Base-by-base conservation (phyloP, 2,329 filamentous ascomycete species). In the Penicillium decumbens region DNA sequence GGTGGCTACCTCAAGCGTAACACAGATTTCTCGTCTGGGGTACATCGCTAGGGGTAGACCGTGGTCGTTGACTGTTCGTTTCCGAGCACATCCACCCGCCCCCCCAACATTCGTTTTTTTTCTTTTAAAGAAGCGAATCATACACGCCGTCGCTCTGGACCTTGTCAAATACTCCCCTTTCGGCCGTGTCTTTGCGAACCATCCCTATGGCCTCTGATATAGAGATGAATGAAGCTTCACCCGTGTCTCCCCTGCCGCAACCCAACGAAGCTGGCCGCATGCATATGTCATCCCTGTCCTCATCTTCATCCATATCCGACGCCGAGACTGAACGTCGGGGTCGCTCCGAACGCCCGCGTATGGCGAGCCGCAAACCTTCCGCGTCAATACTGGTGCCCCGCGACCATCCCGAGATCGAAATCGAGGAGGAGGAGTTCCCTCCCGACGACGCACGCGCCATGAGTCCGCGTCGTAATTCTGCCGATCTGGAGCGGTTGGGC, bases 371-470 rank as follows among this genome's bases (percentile, higher is more conserved):
- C 42, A 89, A 89, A 71, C 88, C 85, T 60, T 92, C 87, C 66
- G 87, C 87, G 49, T 89, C 89, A 41, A 85, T 93, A 57, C 87
- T 91, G 56, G 86, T 95, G 33, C 85, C 87, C 30, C 82, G 88
- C 59, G 87, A 92, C 65, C 87, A 80, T 62, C 82, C 81, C 18
- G 82, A 85, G 51, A 82, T 89, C 53, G 86, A 88, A 57, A 81
- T 88, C 30, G 75, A 85, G 53, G 84, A 89, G 56, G 81, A 87
- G 54, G 80, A 88, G 55, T 88, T 90, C 60, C 89, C 90, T 24
- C 87, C 90, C 23, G 87, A 89, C 67, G 91, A 96, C 69, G 91
- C 93, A 54, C 79, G 92, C 63, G 88, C 89, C 53, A 97, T 98
- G 92, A 96, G 91, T 68, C 92, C 92, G 2, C 79, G 92, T 60